Percentiles rank a stretch among this genome's conserved stretches.
These are phyloP conservation scores for Allium fistulosum DNA, from an alignment of 106 monocot genomes.

Conservation along the genomic window DNA sequence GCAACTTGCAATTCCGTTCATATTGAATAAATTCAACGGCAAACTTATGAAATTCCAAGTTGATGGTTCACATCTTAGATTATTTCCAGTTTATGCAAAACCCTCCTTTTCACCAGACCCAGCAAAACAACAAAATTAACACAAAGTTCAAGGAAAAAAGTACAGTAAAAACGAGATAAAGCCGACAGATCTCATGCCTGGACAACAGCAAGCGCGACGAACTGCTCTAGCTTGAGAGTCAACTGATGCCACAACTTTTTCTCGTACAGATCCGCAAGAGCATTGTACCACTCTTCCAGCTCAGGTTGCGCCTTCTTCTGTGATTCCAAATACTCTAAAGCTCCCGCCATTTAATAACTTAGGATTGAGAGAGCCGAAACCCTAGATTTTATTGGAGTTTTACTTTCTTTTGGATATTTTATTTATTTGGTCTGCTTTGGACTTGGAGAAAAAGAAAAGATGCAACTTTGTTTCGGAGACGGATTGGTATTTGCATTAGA, in stretches of 20 bases:
- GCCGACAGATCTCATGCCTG: conserved; percentile 32
- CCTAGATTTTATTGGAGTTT: neutral
- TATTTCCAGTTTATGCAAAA: too few species aligned
- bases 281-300: conserved; percentile 79
- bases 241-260: conserved; percentile 91
- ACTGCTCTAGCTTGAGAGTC: conserved; percentile 89
- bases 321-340: conserved; percentile 74
- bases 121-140: neutral
- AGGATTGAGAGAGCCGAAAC: neutral
- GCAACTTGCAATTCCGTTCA: too few species aligned
- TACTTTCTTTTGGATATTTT: neutral
- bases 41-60: too few species aligned
- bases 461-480: too few species aligned
- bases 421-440: too few species aligned
- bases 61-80: too few species aligned
- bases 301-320: conserved; percentile 68
- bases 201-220: conserved; percentile 65
- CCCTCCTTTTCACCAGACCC: too few species aligned
- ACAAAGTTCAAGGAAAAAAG: neutral
- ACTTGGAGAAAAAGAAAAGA: too few species aligned
- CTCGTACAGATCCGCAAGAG: conserved; percentile 72
- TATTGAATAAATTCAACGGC: too few species aligned
- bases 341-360: conserved; percentile 7
- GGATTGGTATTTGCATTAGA: too few species aligned
- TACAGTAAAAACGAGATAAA: neutral